Evolutionary conservation across 768 basidiomycete species (phyloP), one percentile per base, ranked within the genome.

Genomic region (Lactarius vividus): DNA sequence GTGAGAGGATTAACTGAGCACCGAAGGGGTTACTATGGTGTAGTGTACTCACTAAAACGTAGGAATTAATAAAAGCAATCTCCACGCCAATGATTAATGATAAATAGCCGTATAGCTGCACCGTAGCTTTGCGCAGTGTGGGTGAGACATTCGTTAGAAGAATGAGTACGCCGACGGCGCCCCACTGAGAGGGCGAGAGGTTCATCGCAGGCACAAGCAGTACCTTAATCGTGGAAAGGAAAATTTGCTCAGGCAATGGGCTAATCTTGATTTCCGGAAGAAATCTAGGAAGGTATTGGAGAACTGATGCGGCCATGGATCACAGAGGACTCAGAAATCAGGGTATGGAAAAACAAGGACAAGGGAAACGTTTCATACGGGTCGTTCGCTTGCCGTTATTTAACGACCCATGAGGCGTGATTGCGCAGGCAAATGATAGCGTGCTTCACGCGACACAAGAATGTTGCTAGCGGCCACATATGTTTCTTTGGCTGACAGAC

Each of bases 31-130:
- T 4, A 4, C 8, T 4, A 11, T 4, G 9, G 42, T 6, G 13
- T 29, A 23, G 42, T 3, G 18, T 29, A 37, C 61, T 8, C 56
- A 62, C 65, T 10, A 62, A 31, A 15, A 66, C 49, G 20, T 66
- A 58, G n/a, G 28, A 28, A 23, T 62, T 66, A 39, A 66, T 62
- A 4, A 66, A 31, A 4, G 65, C 61, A 31, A 66, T 58, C 28
- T 62, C 61, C 2, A 31, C 26, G 7, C 61, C 65, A 15, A 65
- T 52, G 20, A 61, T 31, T 1, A 61, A 20, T 9, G 65, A 42
- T 11, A 66, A 31, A 56, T 58, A 58, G 23, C 65, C 56, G 20
- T 58, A 62, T 23, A 62, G 46, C 13, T 66, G 56, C 13, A 20
- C 6, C 0, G 60, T 62, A 52, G 57, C 61, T 18, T 66, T 61